Base-by-base conservation (phyloP, 2,329 filamentous ascomycete species). In the Xylariaceae sp. region DNA sequence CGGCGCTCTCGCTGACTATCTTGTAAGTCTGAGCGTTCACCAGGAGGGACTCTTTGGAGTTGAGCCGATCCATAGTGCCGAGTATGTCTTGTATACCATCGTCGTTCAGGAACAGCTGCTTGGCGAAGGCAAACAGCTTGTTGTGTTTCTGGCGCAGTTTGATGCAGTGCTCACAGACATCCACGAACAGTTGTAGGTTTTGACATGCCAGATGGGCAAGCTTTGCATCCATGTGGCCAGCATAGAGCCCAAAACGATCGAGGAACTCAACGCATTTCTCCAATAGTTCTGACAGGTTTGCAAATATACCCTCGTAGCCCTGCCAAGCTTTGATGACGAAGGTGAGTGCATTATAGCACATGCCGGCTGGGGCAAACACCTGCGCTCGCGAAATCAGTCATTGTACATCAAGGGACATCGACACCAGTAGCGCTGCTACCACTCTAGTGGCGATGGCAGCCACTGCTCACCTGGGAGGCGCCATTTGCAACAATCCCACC, bases 261-360 rank as follows among this genome's bases (percentile, higher is more conserved):
- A 59, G 49, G 29, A 58, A 59, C 18, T 56, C 50, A 17, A 48
- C 45, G 17, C 56, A 59, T 36, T 53, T 56, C 35, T 55, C 48
- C 4, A 54, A 45, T 8, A 59, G 40, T 38, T 51, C 50, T 0
- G 42, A 48, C 5, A 60, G 49, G 21, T 53, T 57, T 21, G 50
- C 52, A 12, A 60, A 56, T 5, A 56, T 55, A 28, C 53, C 55
- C 27, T 56, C 50, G 36, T 58, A 58, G 9, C 52, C 52, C 32
- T 54, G 48, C 55, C 56, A 59, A 13, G 55, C 56, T 35, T 49
- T 43, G 13, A 59, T 54, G 32, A 58, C 56, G 34, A 58, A 59
- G 9, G 54, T 57, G 13, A 59, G 50, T n/a, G 56, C 56, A 38
- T 52, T 57, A 29, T 52, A 59, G 37, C 55, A 58, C 43, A 52